Evolutionary conservation across 345 rosid species (phyloP).

Genomic region (Leavenworthia alabamica): DNA sequence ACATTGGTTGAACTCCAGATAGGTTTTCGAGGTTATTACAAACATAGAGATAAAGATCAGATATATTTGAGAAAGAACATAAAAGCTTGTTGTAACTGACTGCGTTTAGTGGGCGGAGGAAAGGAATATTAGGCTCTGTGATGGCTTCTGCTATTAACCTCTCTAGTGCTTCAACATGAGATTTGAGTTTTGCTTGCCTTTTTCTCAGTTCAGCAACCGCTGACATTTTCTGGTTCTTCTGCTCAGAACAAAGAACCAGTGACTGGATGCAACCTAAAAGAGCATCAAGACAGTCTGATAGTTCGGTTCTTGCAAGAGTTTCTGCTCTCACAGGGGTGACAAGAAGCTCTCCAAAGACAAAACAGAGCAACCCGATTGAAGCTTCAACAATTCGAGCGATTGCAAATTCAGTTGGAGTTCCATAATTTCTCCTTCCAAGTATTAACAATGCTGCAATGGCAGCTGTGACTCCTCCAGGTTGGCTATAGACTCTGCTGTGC

Average conservation of each 20-base stretch:
- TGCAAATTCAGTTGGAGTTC: slow-evolving; percentile 47
- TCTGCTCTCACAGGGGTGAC: slow-evolving; percentile 50
- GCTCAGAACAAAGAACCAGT: slow-evolving; percentile 23
- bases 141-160: slow-evolving; percentile 43
- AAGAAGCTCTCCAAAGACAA: slow-evolving; percentile 40
- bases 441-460: slow-evolving; percentile 54
- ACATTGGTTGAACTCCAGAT: slow-evolving; percentile 21
- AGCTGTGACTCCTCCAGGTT: slow-evolving; percentile 55
- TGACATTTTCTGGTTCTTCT: slow-evolving; percentile 27
- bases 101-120: slow-evolving; percentile 41
- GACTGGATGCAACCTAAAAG: slow-evolving; percentile 27
- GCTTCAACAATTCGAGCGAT: slow-evolving; percentile 54
- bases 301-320: slow-evolving; percentile 45
- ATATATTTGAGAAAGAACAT: slow-evolving; percentile 36
- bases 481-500: slow-evolving; percentile 59
- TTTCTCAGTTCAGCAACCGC: slow-evolving; percentile 16
- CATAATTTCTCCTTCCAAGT: slow-evolving; percentile 56
- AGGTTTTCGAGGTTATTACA: slow-evolving; percentile 33
- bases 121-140: slow-evolving; percentile 51
- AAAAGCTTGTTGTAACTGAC: slow-evolving; percentile 37
- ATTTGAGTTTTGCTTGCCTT: slow-evolving; percentile 34
- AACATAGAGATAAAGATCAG: slow-evolving; percentile 40
- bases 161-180: slow-evolving; percentile 29
- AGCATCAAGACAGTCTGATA: slow-evolving; percentile 31
- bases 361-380: slow-evolving; percentile 52